A percentile compares a stretch with the other conserved stretches of the same genome.
Conservation (phyloP, 176 grass and related monocot genomes). For the Chrysopogon serrulatus region DNA sequence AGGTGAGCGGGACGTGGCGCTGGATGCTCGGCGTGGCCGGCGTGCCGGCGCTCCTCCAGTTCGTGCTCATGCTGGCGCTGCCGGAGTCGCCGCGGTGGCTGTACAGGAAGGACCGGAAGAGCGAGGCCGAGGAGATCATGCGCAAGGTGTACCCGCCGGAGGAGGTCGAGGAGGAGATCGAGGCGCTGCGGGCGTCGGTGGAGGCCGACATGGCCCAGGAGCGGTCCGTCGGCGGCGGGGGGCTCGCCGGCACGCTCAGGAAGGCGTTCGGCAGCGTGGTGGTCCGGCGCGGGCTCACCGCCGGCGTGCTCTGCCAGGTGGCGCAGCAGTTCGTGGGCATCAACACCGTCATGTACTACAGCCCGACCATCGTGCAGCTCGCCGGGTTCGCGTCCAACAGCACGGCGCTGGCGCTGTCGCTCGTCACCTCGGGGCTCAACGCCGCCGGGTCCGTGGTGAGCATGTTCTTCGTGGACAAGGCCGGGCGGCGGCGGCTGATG, state of each 20-base stretch:
- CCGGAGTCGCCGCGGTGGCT: slow-evolving; percentile 86
- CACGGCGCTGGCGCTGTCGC: slow-evolving; percentile 69
- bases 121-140: slow-evolving; percentile 62
- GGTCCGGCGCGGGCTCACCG: slow-evolving; percentile 57
- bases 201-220: slow-evolving; percentile 46
- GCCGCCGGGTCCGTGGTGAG: slow-evolving; percentile 73
- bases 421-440: slow-evolving; percentile 84
- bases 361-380: slow-evolving; percentile 75
- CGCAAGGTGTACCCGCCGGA: slow-evolving; percentile 44
- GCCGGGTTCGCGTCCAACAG: slow-evolving; percentile 85
- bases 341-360: slow-evolving; percentile 98
- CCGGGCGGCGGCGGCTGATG: slow-evolving; percentile 54
- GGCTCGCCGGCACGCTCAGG: slow-evolving; percentile 25
- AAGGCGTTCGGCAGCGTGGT: slow-evolving; percentile 22
- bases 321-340: slow-evolving; percentile 91
- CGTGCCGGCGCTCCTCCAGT: slow-evolving; percentile 68
- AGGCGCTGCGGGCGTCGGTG: slow-evolving; percentile 59
- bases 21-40: slow-evolving; percentile 94
- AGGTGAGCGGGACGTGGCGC: slow-evolving; percentile 70
- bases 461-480: slow-evolving; percentile 83
- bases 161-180: slow-evolving; percentile 57
- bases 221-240: not conserved
- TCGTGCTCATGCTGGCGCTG: slow-evolving; percentile 68
- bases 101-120: slow-evolving; percentile 50
- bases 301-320: slow-evolving; percentile 60